phyloP scores from a whole-genome alignment of 352 stramenopile genomes.

The Globisporangium nagaii region DNA sequence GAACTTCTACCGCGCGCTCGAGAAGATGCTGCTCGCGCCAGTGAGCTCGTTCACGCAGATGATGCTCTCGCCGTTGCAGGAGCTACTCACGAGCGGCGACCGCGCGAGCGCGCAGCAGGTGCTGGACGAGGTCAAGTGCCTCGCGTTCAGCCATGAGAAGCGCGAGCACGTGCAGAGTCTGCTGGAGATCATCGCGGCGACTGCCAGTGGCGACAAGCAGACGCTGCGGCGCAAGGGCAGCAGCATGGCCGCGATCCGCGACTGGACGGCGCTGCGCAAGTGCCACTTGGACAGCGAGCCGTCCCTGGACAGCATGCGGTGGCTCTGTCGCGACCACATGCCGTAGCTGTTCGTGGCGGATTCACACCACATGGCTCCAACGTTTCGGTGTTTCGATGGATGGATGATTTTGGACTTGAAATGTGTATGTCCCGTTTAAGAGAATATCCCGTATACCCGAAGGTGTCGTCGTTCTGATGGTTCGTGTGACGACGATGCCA shows the following conservation, averaged over 20 bases:
- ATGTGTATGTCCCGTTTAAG: too few species aligned
- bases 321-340: constrained; percentile 34
- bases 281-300: constrained; percentile 21
- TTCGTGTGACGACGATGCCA: too few species aligned
- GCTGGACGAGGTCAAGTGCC: constrained; percentile 40
- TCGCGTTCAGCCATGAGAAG: constrained; percentile 61
- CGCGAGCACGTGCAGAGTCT: constrained; percentile 53
- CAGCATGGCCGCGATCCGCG: constrained; percentile 10
- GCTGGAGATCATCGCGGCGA: constrained; percentile 36
- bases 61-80: constrained; percentile 46
- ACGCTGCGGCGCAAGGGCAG: neutral
- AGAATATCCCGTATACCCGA: too few species aligned
- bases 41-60: constrained; percentile 47
- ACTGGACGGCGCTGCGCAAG: constrained; percentile 35
- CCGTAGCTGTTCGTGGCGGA: too few species aligned
- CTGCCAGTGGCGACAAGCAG: neutral
- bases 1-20: constrained; percentile 52
- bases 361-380: too few species aligned
- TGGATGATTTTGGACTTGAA: too few species aligned
- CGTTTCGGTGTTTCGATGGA: too few species aligned
- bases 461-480: too few species aligned
- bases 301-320: constrained; percentile 24
- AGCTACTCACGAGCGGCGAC: constrained; percentile 35
- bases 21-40: constrained; percentile 43
- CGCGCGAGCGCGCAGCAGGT: constrained; percentile 29